Conservation (phyloP, 192 early-diverging fungal species). For the Dimargaris cristalligena region DNA sequence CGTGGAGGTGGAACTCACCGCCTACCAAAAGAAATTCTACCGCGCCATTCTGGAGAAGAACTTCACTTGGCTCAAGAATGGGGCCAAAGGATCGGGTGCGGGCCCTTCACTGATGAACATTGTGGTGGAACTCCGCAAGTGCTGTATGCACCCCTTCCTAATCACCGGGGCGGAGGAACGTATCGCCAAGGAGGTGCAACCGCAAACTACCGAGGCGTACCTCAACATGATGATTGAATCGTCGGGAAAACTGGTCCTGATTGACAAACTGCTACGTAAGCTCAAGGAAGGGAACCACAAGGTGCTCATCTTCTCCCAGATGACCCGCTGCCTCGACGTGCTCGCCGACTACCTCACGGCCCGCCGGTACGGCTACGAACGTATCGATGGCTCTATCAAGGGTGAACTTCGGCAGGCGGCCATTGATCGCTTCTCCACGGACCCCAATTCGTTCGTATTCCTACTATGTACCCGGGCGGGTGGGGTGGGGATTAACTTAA, state of each 20-base stretch:
- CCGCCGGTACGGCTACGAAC: conserved; percentile 50
- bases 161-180: conserved; percentile 61
- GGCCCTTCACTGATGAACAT: conserved; percentile 65
- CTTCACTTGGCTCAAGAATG: conserved; percentile 65
- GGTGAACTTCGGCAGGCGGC: conserved; percentile 69
- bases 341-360: conserved; percentile 68
- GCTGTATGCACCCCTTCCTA: conserved; percentile 76
- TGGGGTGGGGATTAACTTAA: conserved; percentile 78
- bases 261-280: conserved; percentile 65
- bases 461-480: conserved; percentile 73
- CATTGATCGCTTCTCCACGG: conserved; percentile 65
- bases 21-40: conserved; percentile 71
- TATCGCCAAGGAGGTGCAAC: conserved; percentile 45
- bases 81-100: conserved; percentile 37
- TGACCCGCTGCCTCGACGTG: conserved; percentile 66
- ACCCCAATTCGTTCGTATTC: conserved; percentile 66
- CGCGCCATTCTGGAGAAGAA: conserved; percentile 69
- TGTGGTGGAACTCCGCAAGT: conserved; percentile 81
- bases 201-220: conserved; percentile 36
- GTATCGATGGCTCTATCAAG: conserved; percentile 64
- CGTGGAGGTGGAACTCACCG: conserved; percentile 73
- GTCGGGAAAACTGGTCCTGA: conserved; percentile 67
- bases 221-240: conserved; percentile 54
- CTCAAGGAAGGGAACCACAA: conserved; percentile 61
- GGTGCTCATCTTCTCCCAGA: conserved; percentile 78